These are phyloP conservation scores for Fusarium fujikuroi DNA, from an alignment of 2,329 filamentous ascomycete species.

Conservation along the genomic window DNA sequence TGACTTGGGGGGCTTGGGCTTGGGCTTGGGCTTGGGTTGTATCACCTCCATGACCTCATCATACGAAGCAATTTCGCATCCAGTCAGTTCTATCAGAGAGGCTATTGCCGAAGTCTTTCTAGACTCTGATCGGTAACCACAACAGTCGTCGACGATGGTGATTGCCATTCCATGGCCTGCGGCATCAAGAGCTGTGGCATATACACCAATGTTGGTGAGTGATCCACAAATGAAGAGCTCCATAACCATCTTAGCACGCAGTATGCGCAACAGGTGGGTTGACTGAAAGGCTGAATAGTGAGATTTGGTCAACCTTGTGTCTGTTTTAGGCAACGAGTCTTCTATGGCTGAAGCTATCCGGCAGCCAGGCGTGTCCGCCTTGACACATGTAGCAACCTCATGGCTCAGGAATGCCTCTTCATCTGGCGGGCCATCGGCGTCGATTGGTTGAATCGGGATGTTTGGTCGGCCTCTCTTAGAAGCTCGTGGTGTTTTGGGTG, in stretches of 20 bases:
- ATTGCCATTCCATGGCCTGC: conserved; percentile 89
- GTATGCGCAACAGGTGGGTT: conserved; percentile 76
- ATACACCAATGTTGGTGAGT: conserved; percentile 87
- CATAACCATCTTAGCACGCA: conserved; percentile 88
- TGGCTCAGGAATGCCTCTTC: conserved; percentile 61
- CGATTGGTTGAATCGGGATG: conserved; percentile 16
- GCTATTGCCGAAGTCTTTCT: conserved; percentile 78
- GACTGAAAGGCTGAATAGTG: conserved; percentile 89
- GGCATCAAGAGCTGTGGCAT: conserved; percentile 91
- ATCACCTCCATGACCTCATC: conserved; percentile 63
- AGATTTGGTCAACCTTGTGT: conserved; percentile 71
- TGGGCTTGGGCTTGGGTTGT: conserved; percentile 35
- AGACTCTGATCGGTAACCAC: conserved; percentile 77
- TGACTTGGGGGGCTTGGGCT: conserved; percentile 21
- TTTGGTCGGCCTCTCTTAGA: conserved; percentile 27
- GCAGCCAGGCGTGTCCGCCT: conserved; percentile 56
- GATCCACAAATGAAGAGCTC: conserved; percentile 91
- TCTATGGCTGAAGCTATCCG: conserved; percentile 58
- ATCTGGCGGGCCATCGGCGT: conserved; percentile 37
- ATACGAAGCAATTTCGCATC: conserved; percentile 72
- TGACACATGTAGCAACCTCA: conserved; percentile 56
- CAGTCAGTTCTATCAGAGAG: conserved; percentile 78
- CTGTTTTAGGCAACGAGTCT: conserved; percentile 57
- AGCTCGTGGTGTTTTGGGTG: conserved; percentile 17
- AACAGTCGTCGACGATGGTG: conserved; percentile 87